Conservation (phyloP, 2,329 filamentous ascomycete genomes). For the Lecanicillium sp. region DNA sequence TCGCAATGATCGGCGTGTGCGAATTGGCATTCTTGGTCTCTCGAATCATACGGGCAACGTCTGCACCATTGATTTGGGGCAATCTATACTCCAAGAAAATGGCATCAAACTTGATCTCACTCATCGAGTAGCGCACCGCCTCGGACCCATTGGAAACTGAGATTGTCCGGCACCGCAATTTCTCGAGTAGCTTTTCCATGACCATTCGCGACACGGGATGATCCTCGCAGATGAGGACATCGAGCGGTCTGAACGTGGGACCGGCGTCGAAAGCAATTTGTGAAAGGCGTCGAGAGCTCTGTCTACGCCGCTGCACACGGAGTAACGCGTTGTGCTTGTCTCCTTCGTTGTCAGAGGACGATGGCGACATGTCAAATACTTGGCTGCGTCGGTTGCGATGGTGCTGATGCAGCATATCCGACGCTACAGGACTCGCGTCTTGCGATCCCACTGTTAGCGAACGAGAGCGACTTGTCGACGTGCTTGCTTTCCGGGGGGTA, state of each 20-base stretch:
- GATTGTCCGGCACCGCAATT: conserved; percentile 88
- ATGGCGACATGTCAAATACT: conserved; percentile 92
- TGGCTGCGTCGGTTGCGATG: conserved; percentile 91
- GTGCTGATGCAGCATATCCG: conserved; percentile 59
- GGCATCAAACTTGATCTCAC: conserved; percentile 96
- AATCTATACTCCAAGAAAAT: conserved; percentile 98
- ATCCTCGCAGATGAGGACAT: conserved; percentile 94
- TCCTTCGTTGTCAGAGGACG: conserved; percentile 94
- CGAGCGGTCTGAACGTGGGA: conserved; percentile 80
- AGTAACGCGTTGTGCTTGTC: conserved; percentile 84
- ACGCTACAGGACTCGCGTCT: conserved; percentile 69
- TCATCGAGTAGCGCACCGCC: conserved; percentile 86
- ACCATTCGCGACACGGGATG: conserved; percentile 94
- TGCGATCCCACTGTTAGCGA: conserved; percentile 93
- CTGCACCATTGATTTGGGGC: conserved; percentile 87
- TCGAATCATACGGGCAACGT: conserved; percentile 94
- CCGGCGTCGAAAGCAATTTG: conserved; percentile 80
- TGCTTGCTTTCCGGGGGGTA: conserved; percentile 55
- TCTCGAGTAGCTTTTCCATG: conserved; percentile 97
- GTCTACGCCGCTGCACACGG: conserved; percentile 86
- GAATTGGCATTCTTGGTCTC: conserved; percentile 94
- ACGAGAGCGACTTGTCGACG: conserved; percentile 62
- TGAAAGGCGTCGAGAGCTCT: conserved; percentile 89
- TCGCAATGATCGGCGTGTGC: conserved; percentile 89
- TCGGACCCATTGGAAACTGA: conserved; percentile 85